phyloP scores from a whole-genome alignment of 805 yeast genomes.

The Candida multigemmis region DNA sequence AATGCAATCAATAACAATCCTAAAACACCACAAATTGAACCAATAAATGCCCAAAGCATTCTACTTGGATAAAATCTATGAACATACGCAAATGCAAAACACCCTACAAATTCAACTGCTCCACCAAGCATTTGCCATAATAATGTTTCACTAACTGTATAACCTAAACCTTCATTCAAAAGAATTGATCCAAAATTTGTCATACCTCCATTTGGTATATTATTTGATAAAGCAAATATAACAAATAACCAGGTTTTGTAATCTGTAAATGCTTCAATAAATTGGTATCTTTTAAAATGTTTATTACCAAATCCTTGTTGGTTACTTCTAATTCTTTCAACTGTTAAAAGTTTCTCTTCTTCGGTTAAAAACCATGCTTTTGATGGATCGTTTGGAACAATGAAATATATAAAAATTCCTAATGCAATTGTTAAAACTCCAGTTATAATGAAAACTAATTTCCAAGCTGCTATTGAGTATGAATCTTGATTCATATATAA shows the following conservation, averaged over 20 bases:
- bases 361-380: conserved; percentile 29
- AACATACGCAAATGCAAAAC: conserved; percentile 17
- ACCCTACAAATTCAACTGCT: conserved; percentile 35
- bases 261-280: conserved; percentile 25
- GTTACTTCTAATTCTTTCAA: conserved; percentile 19
- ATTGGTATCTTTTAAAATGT: conserved; percentile 26
- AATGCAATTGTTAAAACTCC: conserved; percentile 50
- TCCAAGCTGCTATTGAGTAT: conserved; percentile 48
- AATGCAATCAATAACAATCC: conserved; percentile 35
- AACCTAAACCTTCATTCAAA: conserved; percentile 15
- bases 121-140: conserved; percentile 40
- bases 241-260: conserved; percentile 25
- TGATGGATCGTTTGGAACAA: conserved; percentile 30
- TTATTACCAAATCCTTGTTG: conserved; percentile 36
- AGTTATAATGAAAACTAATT: conserved; percentile 45
- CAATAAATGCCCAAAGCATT: conserved; percentile 15
- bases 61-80: conserved; percentile 17
- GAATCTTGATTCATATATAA: conserved; percentile 25
- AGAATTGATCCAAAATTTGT: conserved; percentile 27
- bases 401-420: conserved; percentile 38
- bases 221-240: conserved; percentile 13
- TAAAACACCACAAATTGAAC: conserved; percentile 11
- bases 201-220: conserved; percentile 29
- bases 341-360: conserved; percentile 22
- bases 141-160: conserved; percentile 22